Percentiles rank a stretch among this genome's conserved stretches.
Conservation (phyloP, 2,329 filamentous ascomycete species). For the Conoideocrella luteorostrata region DNA sequence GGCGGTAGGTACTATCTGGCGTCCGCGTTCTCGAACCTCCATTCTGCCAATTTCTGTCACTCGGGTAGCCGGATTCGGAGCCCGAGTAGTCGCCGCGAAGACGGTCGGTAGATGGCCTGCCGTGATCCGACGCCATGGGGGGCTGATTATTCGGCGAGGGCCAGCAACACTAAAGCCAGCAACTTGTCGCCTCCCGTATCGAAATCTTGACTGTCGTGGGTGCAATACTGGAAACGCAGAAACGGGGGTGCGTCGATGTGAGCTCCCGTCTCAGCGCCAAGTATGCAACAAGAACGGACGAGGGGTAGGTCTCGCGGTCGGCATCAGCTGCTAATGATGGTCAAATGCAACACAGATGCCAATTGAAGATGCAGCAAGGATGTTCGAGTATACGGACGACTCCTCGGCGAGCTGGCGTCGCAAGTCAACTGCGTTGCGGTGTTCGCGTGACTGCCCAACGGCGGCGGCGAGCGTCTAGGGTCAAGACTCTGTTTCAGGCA, state of each 20-base stretch:
- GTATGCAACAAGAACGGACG: conserved; percentile 25
- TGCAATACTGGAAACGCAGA: background rate
- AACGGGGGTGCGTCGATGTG: conserved; percentile 2
- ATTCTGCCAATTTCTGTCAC: conserved; percentile 31
- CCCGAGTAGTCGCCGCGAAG: conserved; percentile 22
- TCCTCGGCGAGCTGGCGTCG: conserved; percentile 13
- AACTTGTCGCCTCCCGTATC: conserved; percentile 8
- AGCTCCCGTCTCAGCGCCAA: conserved; percentile 23
- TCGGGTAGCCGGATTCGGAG: conserved; percentile 24
- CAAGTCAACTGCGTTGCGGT: conserved; percentile 13
- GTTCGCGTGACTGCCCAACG: conserved; percentile 23
- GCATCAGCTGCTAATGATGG: conserved; percentile 27
- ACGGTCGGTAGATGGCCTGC: conserved; percentile 33
- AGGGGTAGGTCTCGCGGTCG: conserved; percentile 25
- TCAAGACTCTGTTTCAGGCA: conserved; percentile 7
- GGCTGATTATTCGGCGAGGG: conserved; percentile 5
- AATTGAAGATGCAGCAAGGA: conserved; percentile 21
- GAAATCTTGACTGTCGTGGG: conserved; percentile 16
- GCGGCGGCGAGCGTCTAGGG: conserved; percentile 6
- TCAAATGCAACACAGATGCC: conserved; percentile 15
- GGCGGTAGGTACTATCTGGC: conserved; percentile 29
- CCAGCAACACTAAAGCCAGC: background rate
- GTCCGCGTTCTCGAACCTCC: conserved; percentile 24
- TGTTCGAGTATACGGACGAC: conserved; percentile 11
- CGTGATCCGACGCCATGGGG: conserved; percentile 42